Base-by-base conservation (phyloP, 2,329 filamentous ascomycete genomes). In the Paraphaeosphaeria sporulosa region DNA sequence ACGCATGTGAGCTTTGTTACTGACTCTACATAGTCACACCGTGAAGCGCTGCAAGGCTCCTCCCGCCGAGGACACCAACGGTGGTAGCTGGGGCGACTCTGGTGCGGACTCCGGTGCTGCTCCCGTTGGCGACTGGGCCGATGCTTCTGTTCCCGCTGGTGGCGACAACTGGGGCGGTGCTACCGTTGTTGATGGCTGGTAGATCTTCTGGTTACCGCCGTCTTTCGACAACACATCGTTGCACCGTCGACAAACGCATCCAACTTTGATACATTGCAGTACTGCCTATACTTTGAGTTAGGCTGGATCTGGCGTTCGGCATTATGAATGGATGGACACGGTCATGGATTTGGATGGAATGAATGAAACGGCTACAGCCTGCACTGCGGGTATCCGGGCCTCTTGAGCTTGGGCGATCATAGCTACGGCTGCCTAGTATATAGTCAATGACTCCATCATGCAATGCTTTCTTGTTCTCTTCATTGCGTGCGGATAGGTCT, bases 31-130 rank as follows among this genome's bases (percentile, higher is more conserved):
- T 21, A 55, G 81, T 4, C 81, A 83, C 57, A 77, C 75, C 7
- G 74, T 73, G 48, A 75, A 75, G 62, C 74, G 78, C 12, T 84
- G 81, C 71, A 62, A 73, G 30, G 64, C 79, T 52, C 75, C 77
- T 17, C 30, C 62, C 19, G 66, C 66, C 17, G 72, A 74, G 36
- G 56, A 73, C 32, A 64, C 64, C 3, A 57, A 60, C 17, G 62
- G 55, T 55, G 68, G 75, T 43, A 64, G 65, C 5, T 53, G 57
- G 44, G 48, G 36, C 17, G 50, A 58, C 19, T 58, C 57, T 9
- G 34, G 19, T 50, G 60, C 38, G 30, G 58, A 32, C 30, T 9
- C 30, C 10, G 30, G 30, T 8, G 30, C 30, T 32, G 63, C 42
- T 9, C 10, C 58, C 46, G 47, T 57, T 57, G 64, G 30, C 34